A percentile compares a stretch with the other conserved stretches of the same genome.
These are phyloP conservation scores for Lupinus albus DNA, from an alignment of 306 rosid species.

Conservation along the genomic window DNA sequence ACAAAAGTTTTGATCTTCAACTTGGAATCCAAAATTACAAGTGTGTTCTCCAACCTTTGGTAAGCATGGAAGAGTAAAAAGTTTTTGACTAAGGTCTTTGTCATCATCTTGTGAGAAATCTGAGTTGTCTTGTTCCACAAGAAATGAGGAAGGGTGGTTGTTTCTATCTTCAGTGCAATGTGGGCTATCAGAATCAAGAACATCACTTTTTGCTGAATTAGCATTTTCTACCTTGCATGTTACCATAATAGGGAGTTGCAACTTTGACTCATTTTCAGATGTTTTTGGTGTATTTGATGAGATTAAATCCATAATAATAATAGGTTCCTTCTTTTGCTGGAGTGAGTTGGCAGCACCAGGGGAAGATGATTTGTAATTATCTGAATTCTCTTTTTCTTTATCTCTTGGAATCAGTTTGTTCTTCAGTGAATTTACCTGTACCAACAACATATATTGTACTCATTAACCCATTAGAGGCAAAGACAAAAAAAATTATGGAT, in stretches of 20 bases:
- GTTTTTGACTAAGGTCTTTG: constrained; percentile 51
- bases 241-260: constrained; percentile 46
- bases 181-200: constrained; percentile 72
- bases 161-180: constrained; percentile 62
- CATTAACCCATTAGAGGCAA: constrained; percentile 42
- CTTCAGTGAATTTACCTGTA: constrained; percentile 71
- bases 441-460: not conserved
- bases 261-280: constrained; percentile 47
- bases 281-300: constrained; percentile 45
- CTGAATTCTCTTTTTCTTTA: constrained; percentile 51
- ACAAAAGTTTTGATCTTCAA: constrained; percentile 67
- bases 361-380: constrained; percentile 45
- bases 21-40: constrained; percentile 52
- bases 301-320: constrained; percentile 28
- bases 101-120: constrained; percentile 85
- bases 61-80: constrained; percentile 51
- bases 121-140: constrained; percentile 56
- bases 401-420: constrained; percentile 49
- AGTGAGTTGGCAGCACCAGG: constrained; percentile 49
- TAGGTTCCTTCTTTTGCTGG: constrained; percentile 37
- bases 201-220: constrained; percentile 79
- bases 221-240: constrained; percentile 77
- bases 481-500: no score
- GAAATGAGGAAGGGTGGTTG: constrained; percentile 55
- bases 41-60: constrained; percentile 63